These are phyloP conservation scores for Vigna angularis DNA, from an alignment of 306 rosid genomes.

Conservation along the genomic window DNA sequence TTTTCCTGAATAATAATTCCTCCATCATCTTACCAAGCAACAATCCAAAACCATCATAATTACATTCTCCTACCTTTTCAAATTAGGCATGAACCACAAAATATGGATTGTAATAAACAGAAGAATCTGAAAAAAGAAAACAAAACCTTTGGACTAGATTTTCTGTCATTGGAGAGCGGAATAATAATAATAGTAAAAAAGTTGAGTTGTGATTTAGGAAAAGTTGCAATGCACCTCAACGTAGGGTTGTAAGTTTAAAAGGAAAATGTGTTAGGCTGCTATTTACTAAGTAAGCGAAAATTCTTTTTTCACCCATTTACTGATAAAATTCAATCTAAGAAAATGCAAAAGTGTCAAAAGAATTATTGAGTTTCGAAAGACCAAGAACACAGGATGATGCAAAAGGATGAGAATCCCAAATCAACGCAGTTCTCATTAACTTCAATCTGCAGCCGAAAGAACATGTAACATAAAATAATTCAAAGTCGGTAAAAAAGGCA, in stretches of 20 bases:
- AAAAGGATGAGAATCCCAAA: slow-evolving; percentile 85
- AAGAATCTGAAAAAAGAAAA: too few relatives aligned
- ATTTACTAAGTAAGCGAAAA: background rate
- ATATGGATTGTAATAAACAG: background rate
- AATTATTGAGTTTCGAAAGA: slow-evolving; percentile 76
- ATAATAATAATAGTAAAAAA: too few relatives aligned
- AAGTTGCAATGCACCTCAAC: background rate
- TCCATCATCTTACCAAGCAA: background rate
- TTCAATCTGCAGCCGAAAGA: slow-evolving; percentile 65
- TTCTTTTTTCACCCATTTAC: background rate
- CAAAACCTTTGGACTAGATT: too few relatives aligned
- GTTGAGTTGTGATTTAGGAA: background rate
- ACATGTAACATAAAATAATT: slow-evolving; percentile 30
- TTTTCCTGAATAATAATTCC: too few relatives aligned
- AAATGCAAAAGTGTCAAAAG: slow-evolving; percentile 10
- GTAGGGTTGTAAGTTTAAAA: too few relatives aligned
- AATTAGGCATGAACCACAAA: too few relatives aligned
- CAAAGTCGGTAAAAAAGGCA: slow-evolving; percentile 11
- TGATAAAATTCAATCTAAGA: slow-evolving; percentile 8
- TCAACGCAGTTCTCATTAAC: slow-evolving; percentile 68
- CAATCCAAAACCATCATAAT: background rate
- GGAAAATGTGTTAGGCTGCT: background rate
- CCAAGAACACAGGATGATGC: slow-evolving; percentile 92
- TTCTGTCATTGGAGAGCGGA: background rate
- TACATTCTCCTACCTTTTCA: background rate